Evolutionary conservation across 352 stramenopile genomes (phyloP).

Genomic region (Blastocystis sp.): DNA sequence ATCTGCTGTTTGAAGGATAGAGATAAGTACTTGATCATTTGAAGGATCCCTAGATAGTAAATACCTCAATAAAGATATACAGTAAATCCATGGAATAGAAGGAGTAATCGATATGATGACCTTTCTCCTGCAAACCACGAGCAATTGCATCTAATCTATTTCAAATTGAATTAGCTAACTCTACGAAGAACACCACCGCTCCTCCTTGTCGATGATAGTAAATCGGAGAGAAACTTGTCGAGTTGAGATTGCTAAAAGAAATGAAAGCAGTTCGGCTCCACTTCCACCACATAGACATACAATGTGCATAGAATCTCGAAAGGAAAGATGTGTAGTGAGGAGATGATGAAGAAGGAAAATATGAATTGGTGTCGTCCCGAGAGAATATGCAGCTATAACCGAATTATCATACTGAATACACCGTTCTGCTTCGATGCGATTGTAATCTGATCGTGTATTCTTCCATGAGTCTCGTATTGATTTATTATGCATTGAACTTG

Average conservation of each 20-base stretch:
- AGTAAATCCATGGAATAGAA: constrained; percentile 39
- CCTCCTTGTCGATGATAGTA: constrained; percentile 41
- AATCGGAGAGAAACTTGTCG: background rate
- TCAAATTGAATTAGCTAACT: background rate
- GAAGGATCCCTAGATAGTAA: background rate
- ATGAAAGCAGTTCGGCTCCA: constrained; percentile 25
- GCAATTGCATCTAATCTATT: constrained; percentile 21
- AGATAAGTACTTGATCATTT: background rate
- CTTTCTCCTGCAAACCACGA: background rate
- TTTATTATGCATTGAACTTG: background rate
- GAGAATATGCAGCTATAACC: constrained; percentile 50
- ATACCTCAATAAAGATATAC: background rate
- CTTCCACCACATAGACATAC: constrained; percentile 35
- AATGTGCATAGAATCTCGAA: background rate
- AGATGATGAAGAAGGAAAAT: constrained; percentile 12
- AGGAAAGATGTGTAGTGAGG: background rate
- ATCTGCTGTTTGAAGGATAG: background rate
- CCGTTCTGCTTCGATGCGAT: constrained; percentile 12
- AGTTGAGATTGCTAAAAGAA: background rate
- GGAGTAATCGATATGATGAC: background rate
- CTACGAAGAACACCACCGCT: constrained; percentile 6
- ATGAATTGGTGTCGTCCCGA: constrained; percentile 50
- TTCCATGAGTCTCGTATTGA: constrained; percentile 19
- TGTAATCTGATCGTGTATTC: constrained; percentile 2
- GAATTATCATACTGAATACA: background rate